Conservation (phyloP, 2,329 filamentous ascomycete genomes). For the Cryoendolithus antarcticus region DNA sequence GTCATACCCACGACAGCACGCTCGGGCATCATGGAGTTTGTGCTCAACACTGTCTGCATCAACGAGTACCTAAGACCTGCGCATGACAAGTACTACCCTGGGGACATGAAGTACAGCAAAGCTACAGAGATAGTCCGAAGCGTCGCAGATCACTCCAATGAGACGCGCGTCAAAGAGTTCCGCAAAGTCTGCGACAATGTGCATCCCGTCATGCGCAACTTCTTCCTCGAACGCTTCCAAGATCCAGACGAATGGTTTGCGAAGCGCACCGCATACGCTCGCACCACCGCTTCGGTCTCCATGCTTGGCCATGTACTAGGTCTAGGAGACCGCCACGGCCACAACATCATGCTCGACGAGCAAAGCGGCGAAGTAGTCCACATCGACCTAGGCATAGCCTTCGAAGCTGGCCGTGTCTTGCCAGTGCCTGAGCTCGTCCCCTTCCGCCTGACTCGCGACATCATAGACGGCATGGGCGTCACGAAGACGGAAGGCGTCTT, state of each 20-base stretch:
- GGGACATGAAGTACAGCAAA: slow-evolving; percentile 61
- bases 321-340: slow-evolving; percentile 84
- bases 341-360: slow-evolving; percentile 89
- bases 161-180: slow-evolving; percentile 62
- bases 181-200: slow-evolving; percentile 69
- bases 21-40: slow-evolving; percentile 93
- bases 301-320: slow-evolving; percentile 84
- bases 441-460: slow-evolving; percentile 84
- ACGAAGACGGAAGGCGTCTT: slow-evolving; percentile 94
- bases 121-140: slow-evolving; percentile 71
- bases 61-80: slow-evolving; percentile 88
- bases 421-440: slow-evolving; percentile 92
- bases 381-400: slow-evolving; percentile 92
- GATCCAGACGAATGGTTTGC: slow-evolving; percentile 96
- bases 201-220: slow-evolving; percentile 88
- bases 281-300: slow-evolving; percentile 86
- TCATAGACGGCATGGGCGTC: slow-evolving; percentile 94
- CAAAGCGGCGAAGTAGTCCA: slow-evolving; percentile 89
- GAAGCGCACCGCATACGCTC: slow-evolving; percentile 77
- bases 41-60: slow-evolving; percentile 80
- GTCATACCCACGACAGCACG: slow-evolving; percentile 76
- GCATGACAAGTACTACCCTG: slow-evolving; percentile 74
- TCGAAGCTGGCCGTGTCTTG: slow-evolving; percentile 90
- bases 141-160: slow-evolving; percentile 54
- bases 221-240: slow-evolving; percentile 89